Evolutionary conservation across 2,329 filamentous ascomycete species (phyloP), one percentile per base, ranked within the genome.

Genomic region (Colletotrichum caudatum): DNA sequence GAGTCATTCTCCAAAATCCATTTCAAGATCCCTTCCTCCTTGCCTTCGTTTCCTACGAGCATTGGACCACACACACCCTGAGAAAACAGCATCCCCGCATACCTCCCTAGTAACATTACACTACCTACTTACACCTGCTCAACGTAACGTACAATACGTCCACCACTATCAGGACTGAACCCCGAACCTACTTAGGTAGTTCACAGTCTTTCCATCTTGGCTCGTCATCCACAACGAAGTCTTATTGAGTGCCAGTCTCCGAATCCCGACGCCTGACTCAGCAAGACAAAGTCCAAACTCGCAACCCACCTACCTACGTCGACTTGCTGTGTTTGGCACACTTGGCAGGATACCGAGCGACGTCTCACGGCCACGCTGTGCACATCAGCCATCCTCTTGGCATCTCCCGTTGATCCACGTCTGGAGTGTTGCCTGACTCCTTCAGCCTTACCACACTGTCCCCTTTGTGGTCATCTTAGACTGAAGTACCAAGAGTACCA

Each of bases 221-320:
- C 53, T 57, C 59, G 44, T 46, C 66, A 56, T 37, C 54, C 48
- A 69, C 69, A 69, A 54, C 65, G 69, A 69, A 71, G 69, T 53
- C 69, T 69, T 71, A 56, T 71, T 46, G 69, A 46, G 39, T 35
- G 29, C 53, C 65, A 48, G 23, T 37, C 65, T 9, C 37, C 59
- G 14, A 48, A 59, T 54, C 39, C 20, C 53, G 26, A 69, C 51
- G 54, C 59, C 59, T 69, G 65, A 64, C 69, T 71, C 69, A 69
- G 69, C 69, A 64, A 35, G 29, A 23, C 23, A 23, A 29, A n/a
- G 33, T 48, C 44, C 46, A 64, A 54, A 54, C 56, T 44, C 44
- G 50, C 58, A 53, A 53, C 50, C 62, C 20, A 23, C 50, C 7
- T 37, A 37, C 11, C 7, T 37, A 37, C 11, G 57, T 53, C 50